Evolutionary conservation across 306 rosid genomes (phyloP).

Genomic region (Spatholobus suberectus): DNA sequence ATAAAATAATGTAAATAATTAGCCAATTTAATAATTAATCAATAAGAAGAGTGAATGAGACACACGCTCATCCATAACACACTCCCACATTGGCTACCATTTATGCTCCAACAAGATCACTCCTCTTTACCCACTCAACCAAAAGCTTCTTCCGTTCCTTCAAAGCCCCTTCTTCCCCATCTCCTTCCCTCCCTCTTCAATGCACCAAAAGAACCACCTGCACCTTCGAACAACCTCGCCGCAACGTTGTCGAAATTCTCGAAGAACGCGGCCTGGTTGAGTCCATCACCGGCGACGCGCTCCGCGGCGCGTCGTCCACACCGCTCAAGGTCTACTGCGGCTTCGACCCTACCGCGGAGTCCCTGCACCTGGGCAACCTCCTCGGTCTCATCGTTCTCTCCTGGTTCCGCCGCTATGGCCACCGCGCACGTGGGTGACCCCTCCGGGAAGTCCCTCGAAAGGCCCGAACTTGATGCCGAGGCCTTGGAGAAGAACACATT

Average conservation of each 20-base stretch:
- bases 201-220: constrained; percentile 36
- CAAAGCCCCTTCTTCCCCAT: constrained; percentile 6
- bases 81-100: constrained; percentile 41
- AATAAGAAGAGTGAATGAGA: background rate
- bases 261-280: constrained; percentile 81
- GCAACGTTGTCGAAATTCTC: constrained; percentile 64
- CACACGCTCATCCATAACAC: background rate
- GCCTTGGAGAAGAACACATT: constrained; percentile 54
- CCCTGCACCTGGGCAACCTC: constrained; percentile 90
- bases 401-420: constrained; percentile 90
- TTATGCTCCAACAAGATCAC: constrained; percentile 47
- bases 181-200: constrained; percentile 19
- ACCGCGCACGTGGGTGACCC: constrained; percentile 92
- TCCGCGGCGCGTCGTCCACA: background rate
- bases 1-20: too few relatives aligned
- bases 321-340: constrained; percentile 92
- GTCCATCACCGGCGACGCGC: constrained; percentile 69
- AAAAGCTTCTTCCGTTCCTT: constrained; percentile 37
- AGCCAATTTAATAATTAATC: too few relatives aligned
- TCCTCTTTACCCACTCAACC: constrained; percentile 39
- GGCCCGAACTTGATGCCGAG: constrained; percentile 77
- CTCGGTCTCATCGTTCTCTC: constrained; percentile 87
- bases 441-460: constrained; percentile 83
- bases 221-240: constrained; percentile 37
- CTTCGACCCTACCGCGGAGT: constrained; percentile 91